These are phyloP conservation scores for Jacaranda mimosifolia DNA, from an alignment of 257 asterid species.

Conservation along the genomic window DNA sequence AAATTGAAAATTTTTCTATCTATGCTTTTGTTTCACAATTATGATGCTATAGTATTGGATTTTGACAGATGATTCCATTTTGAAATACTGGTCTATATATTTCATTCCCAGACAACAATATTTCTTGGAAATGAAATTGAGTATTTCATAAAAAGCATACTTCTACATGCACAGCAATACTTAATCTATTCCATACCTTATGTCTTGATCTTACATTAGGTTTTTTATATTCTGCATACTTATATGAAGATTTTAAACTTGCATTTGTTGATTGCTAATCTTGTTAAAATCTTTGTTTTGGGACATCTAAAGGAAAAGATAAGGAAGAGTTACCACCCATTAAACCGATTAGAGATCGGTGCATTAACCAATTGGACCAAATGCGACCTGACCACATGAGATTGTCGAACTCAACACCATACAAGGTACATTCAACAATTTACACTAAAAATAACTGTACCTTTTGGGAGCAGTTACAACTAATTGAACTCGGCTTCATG, in stretches of 20 bases:
- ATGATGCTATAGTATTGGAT: background rate
- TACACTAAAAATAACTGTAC: background rate
- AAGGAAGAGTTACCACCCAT: constrained; percentile 77
- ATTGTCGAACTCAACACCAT: constrained; percentile 95
- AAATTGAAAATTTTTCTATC: background rate
- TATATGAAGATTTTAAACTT: background rate
- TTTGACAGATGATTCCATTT: constrained; percentile 2
- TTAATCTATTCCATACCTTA: too few species aligned
- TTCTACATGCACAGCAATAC: too few species aligned
- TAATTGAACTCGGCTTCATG: background rate
- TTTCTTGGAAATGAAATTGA: too few species aligned
- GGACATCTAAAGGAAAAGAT: constrained; percentile 50
- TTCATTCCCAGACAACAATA: too few species aligned
- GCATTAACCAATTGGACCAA: constrained; percentile 77
- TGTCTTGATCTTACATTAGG: too few species aligned
- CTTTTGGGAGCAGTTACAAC: background rate
- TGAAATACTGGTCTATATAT: background rate
- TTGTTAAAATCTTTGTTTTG: background rate
- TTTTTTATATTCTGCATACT: too few species aligned
- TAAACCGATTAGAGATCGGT: constrained; percentile 68
- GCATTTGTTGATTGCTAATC: constrained; percentile 11
- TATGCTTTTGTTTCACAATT: background rate
- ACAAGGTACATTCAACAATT: constrained; percentile 66
- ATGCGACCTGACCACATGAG: constrained; percentile 99
- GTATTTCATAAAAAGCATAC: too few species aligned